Evolutionary conservation across 2,329 filamentous ascomycete species (phyloP), one percentile per base, ranked within the genome.

Genomic region (Magnaporthiopsis incrustans): DNA sequence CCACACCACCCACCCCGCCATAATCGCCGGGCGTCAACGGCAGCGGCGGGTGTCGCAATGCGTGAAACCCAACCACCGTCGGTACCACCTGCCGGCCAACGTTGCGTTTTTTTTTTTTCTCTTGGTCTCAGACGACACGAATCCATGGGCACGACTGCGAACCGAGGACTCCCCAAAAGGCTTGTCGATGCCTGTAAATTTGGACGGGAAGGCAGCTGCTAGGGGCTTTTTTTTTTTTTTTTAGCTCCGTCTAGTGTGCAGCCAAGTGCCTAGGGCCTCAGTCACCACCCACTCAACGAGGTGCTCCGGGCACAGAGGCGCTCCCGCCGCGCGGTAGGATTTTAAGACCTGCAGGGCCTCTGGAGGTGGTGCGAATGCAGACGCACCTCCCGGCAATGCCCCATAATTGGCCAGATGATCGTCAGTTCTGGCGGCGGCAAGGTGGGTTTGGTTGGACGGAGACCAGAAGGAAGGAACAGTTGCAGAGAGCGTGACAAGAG

Each of bases 341-440:
- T 60, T n/a, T 44, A 62, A 66, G 60, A 63, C 62, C 53, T 63
- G 62, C 62, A 63, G 62, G 44, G 30, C 61, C 22, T 33, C 27
- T 33, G n/a, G n/a, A 30, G 32, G 25, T 32, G 58, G 38, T 64
- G 63, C 63, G 62, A 59, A 59, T 62, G 59, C 32, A 59, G 58
- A 62, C 61, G 63, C 63, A 62, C 63, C 53, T 59, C 53, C 53
- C 15, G n/a, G 53, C 60, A 25, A 57, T 11, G 61, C 32, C 4
- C 57, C 35, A 63, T 63, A 25, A 64, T 64, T 64, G 65, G 65
- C 60, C 63, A 59, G 64, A 64, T 66, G 63, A 63, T 61, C 61
- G 61, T 58, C 57, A 30, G 60, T 59, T 63, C 65, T 64, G 63
- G 59, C 63, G 61, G 63, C 63, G 61, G 57, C 60, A 60, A 60